phyloP scores from a whole-genome alignment of 768 basidiomycete species.

The Scleroderma citrinum region DNA sequence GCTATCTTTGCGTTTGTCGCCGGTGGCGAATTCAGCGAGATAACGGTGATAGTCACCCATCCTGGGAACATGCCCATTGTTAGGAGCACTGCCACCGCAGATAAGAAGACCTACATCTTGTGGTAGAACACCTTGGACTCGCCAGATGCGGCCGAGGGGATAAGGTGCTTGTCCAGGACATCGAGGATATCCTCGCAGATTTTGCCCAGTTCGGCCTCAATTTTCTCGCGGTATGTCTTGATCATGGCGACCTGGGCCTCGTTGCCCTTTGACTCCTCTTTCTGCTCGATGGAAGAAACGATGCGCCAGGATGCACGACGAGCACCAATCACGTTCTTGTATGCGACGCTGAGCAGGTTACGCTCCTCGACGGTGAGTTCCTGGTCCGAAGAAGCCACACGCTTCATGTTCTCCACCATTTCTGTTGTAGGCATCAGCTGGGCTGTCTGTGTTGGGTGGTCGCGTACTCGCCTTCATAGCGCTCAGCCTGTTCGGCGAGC shows the following conservation, averaged over 20 bases:
- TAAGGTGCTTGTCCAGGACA: constrained; percentile 96
- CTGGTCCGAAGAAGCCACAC: constrained; percentile 94
- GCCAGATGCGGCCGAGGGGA: constrained; percentile 91
- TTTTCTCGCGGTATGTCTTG: constrained; percentile 97
- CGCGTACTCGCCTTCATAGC: constrained; percentile 76
- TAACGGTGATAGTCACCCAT: constrained; percentile 99
- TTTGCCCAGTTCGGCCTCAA: constrained; percentile 92
- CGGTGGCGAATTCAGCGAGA: constrained; percentile 96
- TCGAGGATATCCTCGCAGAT: constrained; percentile 99
- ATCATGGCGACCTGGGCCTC: constrained; percentile 95
- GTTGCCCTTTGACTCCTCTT: constrained; percentile 98
- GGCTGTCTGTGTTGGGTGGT: constrained; percentile 9
- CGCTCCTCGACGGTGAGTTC: constrained; percentile 98
- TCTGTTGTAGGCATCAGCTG: constrained; percentile 39
- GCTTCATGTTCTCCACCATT: constrained; percentile 99
- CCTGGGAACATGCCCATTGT: constrained; percentile 41
- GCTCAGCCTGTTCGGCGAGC: constrained; percentile 99
- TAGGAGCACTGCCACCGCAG: constrained; percentile 2
- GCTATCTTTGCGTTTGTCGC: constrained; percentile 94
- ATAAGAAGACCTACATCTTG: constrained; percentile 72
- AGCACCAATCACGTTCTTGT: constrained; percentile 99
- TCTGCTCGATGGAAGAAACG: constrained; percentile 97
- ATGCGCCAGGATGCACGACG: constrained; percentile 98
- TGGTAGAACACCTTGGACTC: constrained; percentile 99
- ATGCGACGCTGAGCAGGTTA: constrained; percentile 94